Base-by-base conservation (phyloP, 2,329 filamentous ascomycete species). In the Cadophora luteo-olivacea region DNA sequence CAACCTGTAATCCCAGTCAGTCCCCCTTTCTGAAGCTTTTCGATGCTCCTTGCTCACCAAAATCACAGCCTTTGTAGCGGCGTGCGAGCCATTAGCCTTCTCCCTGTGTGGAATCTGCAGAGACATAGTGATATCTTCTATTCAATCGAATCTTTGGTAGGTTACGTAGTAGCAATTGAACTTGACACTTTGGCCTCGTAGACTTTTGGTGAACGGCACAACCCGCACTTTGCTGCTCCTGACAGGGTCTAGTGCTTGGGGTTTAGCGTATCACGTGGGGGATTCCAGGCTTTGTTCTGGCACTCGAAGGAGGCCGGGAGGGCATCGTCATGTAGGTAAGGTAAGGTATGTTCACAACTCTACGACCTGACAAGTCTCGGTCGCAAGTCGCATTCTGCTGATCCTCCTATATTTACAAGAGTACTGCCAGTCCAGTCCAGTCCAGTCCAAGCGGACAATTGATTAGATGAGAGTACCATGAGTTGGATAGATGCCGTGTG, bases 1-100 rank as follows among this genome's bases (percentile, higher is more conserved):
- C 95, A 78, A 98, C 95, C 94, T 97, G 72, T 66, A 60, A 45
- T 67, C 58, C 64, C 36, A 52, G 69, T 76, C 67, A 76, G 68
- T 61, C 58, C 41, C 58, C 60, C 63, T 71, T 70, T 67, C 67
- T 48, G 19, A 11, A 49, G 16, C 49, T 29, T 45, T 52, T 61
- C n/a, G 4, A 51, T 29, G 64, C 69, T 49, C 61, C 49, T 66
- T 74, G 80, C 85, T 78, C 86, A 97, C 94, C 85, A 98, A 84
- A 82, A 98, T 97, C 75, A 97, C 91, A 74, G 95, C 95, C 84
- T 97, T 98, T 79, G 94, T 97, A 73, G 90, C 86, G 78, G 89
- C 86, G 33, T 69, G 58, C 38, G 72, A 64, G 74, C 84, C 83
- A 79, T 84, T 85, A 74, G 83, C 77, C 75, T 83, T 85, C 77